phyloP scores from a whole-genome alignment of 768 basidiomycete species.

The Gymnopilus junonius region DNA sequence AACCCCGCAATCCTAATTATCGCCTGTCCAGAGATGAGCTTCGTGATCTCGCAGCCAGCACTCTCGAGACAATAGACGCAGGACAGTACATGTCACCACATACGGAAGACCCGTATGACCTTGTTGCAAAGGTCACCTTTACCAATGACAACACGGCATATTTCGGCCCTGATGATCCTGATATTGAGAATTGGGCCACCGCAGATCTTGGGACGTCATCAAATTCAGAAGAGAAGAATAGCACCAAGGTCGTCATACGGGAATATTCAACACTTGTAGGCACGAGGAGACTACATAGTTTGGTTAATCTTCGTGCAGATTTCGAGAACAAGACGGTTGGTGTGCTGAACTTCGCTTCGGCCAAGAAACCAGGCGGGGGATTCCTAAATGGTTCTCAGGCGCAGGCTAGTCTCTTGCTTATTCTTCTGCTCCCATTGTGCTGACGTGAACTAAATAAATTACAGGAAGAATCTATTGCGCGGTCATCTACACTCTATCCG shows the following conservation, averaged over 20 bases:
- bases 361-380: constrained; percentile 76
- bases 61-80: constrained; percentile 23
- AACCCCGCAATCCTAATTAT: constrained; percentile 18
- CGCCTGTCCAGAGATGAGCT: constrained; percentile 28
- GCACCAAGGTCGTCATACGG: constrained; percentile 20
- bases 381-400: constrained; percentile 75
- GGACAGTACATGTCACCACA: constrained; percentile 22
- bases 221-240: not conserved
- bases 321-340: constrained; percentile 39
- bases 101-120: constrained; percentile 17
- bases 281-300: constrained; percentile 20
- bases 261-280: constrained; percentile 31
- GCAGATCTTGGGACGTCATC: not conserved
- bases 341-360: constrained; percentile 76
- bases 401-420: constrained; percentile 38
- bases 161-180: constrained; percentile 22
- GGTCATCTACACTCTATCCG: constrained; percentile 72
- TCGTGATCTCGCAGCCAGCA: constrained; percentile 22
- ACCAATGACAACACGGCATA: constrained; percentile 24
- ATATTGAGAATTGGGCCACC: constrained; percentile 13
- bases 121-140: constrained; percentile 17
- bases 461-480: constrained; percentile 72
- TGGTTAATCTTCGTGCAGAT: not conserved
- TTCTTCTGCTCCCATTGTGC: not conserved
- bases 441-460: not conserved